phyloP scores from a whole-genome alignment of 371 early-diverging fungal genomes.

The Mucor plumbeus region DNA sequence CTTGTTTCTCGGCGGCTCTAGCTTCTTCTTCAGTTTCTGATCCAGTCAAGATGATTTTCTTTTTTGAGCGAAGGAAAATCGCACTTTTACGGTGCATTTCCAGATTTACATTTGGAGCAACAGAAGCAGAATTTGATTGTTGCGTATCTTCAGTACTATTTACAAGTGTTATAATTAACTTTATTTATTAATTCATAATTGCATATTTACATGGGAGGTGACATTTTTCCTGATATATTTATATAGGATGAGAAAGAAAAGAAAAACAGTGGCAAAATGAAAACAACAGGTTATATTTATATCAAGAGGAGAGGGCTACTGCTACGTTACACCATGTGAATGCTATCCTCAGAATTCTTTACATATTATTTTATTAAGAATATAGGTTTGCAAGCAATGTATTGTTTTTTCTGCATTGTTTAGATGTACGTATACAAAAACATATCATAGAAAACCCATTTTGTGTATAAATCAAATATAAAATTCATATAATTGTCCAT shows the following conservation, averaged over 20 bases:
- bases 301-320: too few species aligned
- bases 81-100: conserved; percentile 10
- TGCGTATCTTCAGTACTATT: background rate
- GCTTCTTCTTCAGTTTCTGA: conserved; percentile 56
- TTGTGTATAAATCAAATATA: too few species aligned
- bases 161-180: background rate
- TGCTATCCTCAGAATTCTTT: too few species aligned
- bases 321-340: too few species aligned
- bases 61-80: conserved; percentile 36
- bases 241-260: background rate
- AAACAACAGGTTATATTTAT: too few species aligned
- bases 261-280: too few species aligned
- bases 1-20: conserved; percentile 40
- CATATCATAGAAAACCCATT: too few species aligned
- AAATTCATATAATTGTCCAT: too few species aligned
- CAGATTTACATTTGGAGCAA: background rate
- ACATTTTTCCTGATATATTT: background rate
- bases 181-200: background rate
- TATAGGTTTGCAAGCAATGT: too few species aligned
- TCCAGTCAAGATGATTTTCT: conserved; percentile 45
- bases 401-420: too few species aligned
- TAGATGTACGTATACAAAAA: too few species aligned
- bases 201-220: background rate
- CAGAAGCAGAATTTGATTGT: background rate
- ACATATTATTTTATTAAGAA: too few species aligned